These are phyloP conservation scores for Venturia carpophila DNA, from an alignment of 2,329 filamentous ascomycete species.

Conservation along the genomic window DNA sequence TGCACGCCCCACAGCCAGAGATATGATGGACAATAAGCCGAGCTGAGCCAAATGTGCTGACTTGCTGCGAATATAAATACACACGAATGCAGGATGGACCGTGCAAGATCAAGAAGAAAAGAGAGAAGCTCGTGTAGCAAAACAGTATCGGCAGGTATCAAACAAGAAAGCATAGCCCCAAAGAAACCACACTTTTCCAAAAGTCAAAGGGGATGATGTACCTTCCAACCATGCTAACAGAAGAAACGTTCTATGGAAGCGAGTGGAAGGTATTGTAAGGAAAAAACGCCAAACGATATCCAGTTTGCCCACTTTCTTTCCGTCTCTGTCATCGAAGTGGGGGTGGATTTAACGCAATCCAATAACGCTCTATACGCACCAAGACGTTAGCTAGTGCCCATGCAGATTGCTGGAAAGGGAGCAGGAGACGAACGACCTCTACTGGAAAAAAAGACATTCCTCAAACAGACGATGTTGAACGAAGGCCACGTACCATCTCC, in stretches of 20 bases:
- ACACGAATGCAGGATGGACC: background rate
- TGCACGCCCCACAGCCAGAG: background rate
- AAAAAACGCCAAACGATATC: conserved; percentile 1
- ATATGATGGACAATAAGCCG: background rate
- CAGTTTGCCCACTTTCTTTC: conserved; percentile 2
- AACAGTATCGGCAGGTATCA: conserved; percentile 5
- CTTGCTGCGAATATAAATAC: conserved; percentile 4
- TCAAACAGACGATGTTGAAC: conserved; percentile 12
- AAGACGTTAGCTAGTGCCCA: conserved; percentile 23
- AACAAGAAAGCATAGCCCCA: background rate
- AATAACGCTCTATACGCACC: conserved; percentile 56
- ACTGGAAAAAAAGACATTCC: conserved; percentile 7
- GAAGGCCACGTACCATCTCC: conserved; percentile 59
- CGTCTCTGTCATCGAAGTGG: background rate
- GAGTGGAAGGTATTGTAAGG: background rate
- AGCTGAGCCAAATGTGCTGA: background rate
- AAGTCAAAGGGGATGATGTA: background rate
- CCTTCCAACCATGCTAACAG: conserved; percentile 10
- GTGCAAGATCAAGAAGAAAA: background rate
- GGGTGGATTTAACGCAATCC: conserved; percentile 55
- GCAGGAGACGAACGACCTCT: background rate
- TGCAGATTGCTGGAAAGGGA: conserved; percentile 20
- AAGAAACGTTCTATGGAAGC: background rate
- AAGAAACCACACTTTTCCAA: background rate
- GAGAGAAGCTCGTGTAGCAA: background rate